Conservation (phyloP, 1,284 basidiomycete species). For the Heterobasidion occidentale region DNA sequence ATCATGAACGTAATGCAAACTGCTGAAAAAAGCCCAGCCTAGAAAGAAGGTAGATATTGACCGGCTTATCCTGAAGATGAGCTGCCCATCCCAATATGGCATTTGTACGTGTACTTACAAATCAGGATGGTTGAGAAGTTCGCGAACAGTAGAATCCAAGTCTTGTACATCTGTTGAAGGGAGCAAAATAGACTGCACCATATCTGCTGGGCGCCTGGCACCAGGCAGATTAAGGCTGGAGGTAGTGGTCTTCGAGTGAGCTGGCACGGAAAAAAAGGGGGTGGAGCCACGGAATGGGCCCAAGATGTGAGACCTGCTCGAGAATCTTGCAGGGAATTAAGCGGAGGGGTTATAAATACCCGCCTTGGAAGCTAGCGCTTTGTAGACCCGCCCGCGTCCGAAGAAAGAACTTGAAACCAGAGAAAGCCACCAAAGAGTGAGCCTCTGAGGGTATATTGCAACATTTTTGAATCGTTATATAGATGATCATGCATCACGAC, state of each 20-base stretch:
- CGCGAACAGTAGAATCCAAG: slow-evolving; percentile 7
- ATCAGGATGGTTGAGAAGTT: slow-evolving; percentile 17
- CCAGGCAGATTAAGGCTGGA: not conserved
- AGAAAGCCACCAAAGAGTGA: not conserved
- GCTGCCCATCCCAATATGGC: not conserved
- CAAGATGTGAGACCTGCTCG: too few relatives aligned
- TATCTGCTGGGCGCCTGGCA: not conserved
- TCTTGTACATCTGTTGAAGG: slow-evolving; percentile 42
- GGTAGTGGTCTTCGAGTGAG: too few relatives aligned
- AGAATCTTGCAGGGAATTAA: too few relatives aligned
- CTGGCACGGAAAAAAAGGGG: too few relatives aligned
- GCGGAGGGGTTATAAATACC: too few relatives aligned
- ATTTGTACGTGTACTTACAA: slow-evolving; percentile 18
- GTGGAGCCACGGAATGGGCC: too few relatives aligned
- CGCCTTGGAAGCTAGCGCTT: too few relatives aligned
- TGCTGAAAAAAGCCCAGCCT: slow-evolving; percentile 41
- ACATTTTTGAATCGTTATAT: not conserved
- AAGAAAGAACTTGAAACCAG: too few relatives aligned
- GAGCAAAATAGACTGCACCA: slow-evolving; percentile 75
- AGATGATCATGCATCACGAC: too few relatives aligned
- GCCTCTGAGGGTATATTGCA: not conserved
- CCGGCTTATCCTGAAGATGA: slow-evolving; percentile 22
- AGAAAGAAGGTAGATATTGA: slow-evolving; percentile 38
- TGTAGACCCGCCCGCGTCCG: too few relatives aligned
- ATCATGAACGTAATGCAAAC: slow-evolving; percentile 26